Conservation (phyloP, 306 rosid species). For the Vigna reflexopilosa region DNA sequence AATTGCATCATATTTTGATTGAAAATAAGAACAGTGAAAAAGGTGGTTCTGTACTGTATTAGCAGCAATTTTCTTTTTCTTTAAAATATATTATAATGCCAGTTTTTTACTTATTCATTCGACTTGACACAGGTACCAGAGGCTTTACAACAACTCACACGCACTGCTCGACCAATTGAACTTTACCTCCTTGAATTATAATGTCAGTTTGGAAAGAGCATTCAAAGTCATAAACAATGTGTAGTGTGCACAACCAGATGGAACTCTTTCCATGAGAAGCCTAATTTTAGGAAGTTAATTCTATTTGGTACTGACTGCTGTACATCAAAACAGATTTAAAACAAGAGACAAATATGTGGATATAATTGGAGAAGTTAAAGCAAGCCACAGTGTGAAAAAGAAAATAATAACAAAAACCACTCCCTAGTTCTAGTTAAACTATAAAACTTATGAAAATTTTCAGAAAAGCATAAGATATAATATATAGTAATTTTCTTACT, state of each 20-base stretch:
- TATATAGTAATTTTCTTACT: conserved; percentile 8
- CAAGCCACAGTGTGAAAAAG: conserved; percentile 5
- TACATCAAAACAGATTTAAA: conserved; percentile 22
- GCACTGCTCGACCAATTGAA: no score
- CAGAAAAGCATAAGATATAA: not conserved
- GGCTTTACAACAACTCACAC: no score
- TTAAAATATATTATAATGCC: conserved; percentile 18
- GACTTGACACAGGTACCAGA: no score
- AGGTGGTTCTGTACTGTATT: not conserved
- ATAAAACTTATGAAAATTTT: not conserved
- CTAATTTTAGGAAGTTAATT: not conserved
- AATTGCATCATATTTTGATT: not conserved
- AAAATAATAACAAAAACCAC: conserved; percentile 14
- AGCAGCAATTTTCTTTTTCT: not conserved
- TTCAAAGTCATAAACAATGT: not conserved
- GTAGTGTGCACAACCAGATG: not conserved
- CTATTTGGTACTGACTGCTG: not conserved
- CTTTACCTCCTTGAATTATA: not conserved
- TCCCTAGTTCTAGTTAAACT: not conserved
- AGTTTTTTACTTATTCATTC: not conserved
- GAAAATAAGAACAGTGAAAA: not conserved
- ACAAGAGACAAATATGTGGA: conserved; percentile 10
- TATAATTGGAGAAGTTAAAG: conserved; percentile 24
- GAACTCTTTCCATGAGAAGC: not conserved
- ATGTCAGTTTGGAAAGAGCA: conserved; percentile 10